phyloP scores from a whole-genome alignment of 2,329 filamentous ascomycete genomes.

The Fusarium sp. region DNA sequence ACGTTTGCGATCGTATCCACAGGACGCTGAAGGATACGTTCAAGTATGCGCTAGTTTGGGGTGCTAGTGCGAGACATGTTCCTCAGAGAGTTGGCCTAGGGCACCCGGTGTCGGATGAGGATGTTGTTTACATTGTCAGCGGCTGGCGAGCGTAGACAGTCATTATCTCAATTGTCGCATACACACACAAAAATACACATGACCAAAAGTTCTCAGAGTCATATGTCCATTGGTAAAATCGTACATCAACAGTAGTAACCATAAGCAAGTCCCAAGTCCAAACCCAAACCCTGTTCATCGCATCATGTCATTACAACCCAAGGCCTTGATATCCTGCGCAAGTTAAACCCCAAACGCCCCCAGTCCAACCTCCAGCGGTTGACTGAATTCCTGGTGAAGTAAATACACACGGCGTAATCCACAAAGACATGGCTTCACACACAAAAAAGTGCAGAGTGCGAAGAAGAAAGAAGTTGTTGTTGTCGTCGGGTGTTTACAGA shows the following conservation, averaged over 20 bases:
- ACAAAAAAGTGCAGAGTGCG: neutral
- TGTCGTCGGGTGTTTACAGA: slow-evolving; percentile 21
- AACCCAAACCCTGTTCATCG: slow-evolving; percentile 40
- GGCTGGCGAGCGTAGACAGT: slow-evolving; percentile 68
- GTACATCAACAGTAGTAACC: slow-evolving; percentile 32
- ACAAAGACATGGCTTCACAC: slow-evolving; percentile 19
- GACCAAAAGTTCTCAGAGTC: neutral
- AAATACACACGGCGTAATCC: slow-evolving; percentile 27
- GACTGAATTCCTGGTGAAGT: slow-evolving; percentile 28
- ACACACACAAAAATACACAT: slow-evolving; percentile 7
- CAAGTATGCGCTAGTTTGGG: slow-evolving; percentile 99
- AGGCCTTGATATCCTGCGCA: slow-evolving; percentile 38
- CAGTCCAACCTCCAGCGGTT: slow-evolving; percentile 34
- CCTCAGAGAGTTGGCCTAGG: slow-evolving; percentile 91
- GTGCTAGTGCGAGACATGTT: slow-evolving; percentile 92
- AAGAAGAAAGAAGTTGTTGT: slow-evolving; percentile 18
- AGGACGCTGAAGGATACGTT: slow-evolving; percentile 96
- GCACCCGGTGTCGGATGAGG: slow-evolving; percentile 80
- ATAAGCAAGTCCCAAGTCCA: slow-evolving; percentile 31
- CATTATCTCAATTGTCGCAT: neutral
- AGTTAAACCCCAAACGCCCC: slow-evolving; percentile 37
- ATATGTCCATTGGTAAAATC: slow-evolving; percentile 37
- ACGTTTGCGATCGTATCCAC: slow-evolving; percentile 97
- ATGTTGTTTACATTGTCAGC: slow-evolving; percentile 76
- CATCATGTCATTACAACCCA: slow-evolving; percentile 47